Evolutionary conservation across 1,284 basidiomycete species (phyloP), one percentile per base, ranked within the genome.

Genomic region (Hymenochaete sp.): DNA sequence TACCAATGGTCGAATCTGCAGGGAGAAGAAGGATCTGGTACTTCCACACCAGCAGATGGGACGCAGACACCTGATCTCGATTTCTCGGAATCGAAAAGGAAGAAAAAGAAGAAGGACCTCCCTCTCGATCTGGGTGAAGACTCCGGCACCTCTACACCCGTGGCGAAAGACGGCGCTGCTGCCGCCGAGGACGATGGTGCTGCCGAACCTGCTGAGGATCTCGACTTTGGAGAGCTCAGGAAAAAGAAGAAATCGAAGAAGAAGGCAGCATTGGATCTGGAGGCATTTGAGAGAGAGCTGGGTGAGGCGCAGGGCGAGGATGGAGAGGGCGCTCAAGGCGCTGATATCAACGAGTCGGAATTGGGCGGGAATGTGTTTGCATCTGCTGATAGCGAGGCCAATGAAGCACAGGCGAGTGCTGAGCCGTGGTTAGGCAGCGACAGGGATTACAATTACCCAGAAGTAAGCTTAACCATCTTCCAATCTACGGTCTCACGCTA

Each of bases 381-480:
- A 3, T 73, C 72, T 32, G 68, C 65, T 10, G 62, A 62, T 22
- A 72, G 60, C 1, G 71, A 73, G 2, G 62, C 72, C 2, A 13
- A 16, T 21, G 72, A 71, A 26, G 63, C 81, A 2, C 82, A 82
- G 49, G 73, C 75, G 16, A 86, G 84, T 4, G 82, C 70, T 22
- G 84, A 88, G 56, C 74, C 88, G 38, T 93, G 96, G 96, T 74
- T 96, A 29, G 80, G 82, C 57, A 90, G 83, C 52, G 91, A 95
- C 63, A 79, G 95, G 35, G 95, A 98, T 65, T 96, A 98, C 60
- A 86, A 81, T 19, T 98, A 98, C 64, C 79, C 79, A 45, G 93
- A 98, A 74, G 91, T 89, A 51, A 46, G 68, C 58, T 42, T 19
- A 0, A 4, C 22, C 19, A 18, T 24, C 38, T 21, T 27, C 18